Conservation (phyloP, 208 protist genomes). For the Borovskyia barvae region DNA sequence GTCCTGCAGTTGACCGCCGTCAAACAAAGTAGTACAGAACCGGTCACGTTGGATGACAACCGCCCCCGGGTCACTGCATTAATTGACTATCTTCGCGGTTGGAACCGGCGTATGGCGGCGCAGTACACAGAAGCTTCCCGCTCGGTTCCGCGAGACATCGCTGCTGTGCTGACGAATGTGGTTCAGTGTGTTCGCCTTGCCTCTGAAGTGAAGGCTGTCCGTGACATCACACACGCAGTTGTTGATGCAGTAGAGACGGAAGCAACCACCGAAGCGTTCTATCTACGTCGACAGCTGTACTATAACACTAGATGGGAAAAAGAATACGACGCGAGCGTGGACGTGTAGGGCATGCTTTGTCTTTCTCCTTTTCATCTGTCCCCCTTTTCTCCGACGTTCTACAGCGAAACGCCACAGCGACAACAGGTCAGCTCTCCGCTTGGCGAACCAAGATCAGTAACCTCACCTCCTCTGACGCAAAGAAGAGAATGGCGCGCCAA, state of each 20-base stretch:
- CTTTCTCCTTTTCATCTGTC: too few species aligned
- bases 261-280: slow-evolving; percentile 45
- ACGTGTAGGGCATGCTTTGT: slow-evolving; percentile 7
- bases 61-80: slow-evolving; percentile 34
- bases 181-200: slow-evolving; percentile 75
- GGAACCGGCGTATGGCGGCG: slow-evolving; percentile 39
- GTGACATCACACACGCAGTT: slow-evolving; percentile 57
- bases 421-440: too few species aligned
- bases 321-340: slow-evolving; percentile 68
- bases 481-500: too few species aligned
- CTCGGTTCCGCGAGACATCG: slow-evolving; percentile 31
- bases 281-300: slow-evolving; percentile 80
- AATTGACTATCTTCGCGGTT: slow-evolving; percentile 42
- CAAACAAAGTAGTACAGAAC: slow-evolving; percentile 39
- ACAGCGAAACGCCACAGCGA: too few species aligned
- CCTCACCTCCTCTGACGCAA: too few species aligned
- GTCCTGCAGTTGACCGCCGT: slow-evolving; percentile 68
- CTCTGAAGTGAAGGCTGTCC: slow-evolving; percentile 68
- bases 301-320: slow-evolving; percentile 73
- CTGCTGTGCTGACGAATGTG: slow-evolving; percentile 74
- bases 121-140: slow-evolving; percentile 21
- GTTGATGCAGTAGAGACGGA: slow-evolving; percentile 33
- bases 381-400: too few species aligned
- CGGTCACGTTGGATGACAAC: background rate
- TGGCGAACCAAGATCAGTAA: too few species aligned